phyloP scores from a whole-genome alignment of 768 basidiomycete species.

The Rhodotorula toruloides region DNA sequence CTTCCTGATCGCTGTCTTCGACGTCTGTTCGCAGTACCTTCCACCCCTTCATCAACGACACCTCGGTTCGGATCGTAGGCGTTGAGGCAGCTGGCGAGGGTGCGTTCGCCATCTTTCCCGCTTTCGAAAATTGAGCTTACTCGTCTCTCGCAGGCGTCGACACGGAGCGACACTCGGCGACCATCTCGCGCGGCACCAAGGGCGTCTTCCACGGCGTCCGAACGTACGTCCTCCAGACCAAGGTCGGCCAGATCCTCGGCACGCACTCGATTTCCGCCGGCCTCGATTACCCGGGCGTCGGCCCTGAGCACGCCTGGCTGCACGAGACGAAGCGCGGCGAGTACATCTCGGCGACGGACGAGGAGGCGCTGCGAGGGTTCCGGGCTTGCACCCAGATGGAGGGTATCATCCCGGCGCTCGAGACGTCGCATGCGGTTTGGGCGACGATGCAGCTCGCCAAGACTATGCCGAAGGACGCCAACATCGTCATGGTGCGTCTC shows the following conservation, averaged over 20 bases:
- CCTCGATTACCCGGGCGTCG: conserved; percentile 93
- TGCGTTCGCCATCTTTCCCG: conserved; percentile 42
- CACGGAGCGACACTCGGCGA: conserved; percentile 84
- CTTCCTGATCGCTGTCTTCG: no score
- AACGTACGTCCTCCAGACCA: conserved; percentile 87
- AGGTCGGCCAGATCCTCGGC: conserved; percentile 87
- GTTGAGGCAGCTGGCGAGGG: conserved; percentile 99
- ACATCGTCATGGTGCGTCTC: conserved; percentile 79
- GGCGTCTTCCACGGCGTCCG: conserved; percentile 94
- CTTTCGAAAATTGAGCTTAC: not conserved
- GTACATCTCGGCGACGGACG: conserved; percentile 88
- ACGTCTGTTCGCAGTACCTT: conserved; percentile 74
- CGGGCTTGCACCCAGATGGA: conserved; percentile 83
- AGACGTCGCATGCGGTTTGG: conserved; percentile 96
- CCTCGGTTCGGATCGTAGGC: conserved; percentile 76
- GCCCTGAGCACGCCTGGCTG: conserved; percentile 95
- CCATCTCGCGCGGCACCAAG: conserved; percentile 79
- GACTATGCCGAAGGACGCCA: conserved; percentile 71
- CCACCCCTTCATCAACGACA: conserved; percentile 89
- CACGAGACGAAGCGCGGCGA: conserved; percentile 91
- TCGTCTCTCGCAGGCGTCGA: conserved; percentile 58
- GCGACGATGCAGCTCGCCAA: conserved; percentile 78
- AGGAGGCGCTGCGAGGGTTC: conserved; percentile 88
- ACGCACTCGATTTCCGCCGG: conserved; percentile 97
- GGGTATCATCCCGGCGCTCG: conserved; percentile 95